phyloP scores from a whole-genome alignment of 768 basidiomycete species.

The Agaricus subrufescens region DNA sequence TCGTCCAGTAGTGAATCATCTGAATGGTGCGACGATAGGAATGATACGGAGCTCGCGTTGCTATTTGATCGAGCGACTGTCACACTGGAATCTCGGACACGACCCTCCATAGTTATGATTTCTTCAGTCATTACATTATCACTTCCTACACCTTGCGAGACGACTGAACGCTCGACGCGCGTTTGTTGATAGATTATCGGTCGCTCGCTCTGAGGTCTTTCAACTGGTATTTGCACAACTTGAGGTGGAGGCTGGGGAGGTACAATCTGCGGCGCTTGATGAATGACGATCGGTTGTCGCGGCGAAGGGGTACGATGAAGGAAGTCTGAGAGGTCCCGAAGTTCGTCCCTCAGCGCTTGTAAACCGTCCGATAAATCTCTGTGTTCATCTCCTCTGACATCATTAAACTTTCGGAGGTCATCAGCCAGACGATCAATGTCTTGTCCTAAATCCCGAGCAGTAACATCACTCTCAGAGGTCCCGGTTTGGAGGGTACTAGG shows the following conservation, averaged over 20 bases:
- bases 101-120: constrained; percentile 10
- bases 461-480: constrained; percentile 40
- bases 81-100: constrained; percentile 19
- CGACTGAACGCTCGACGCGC: constrained; percentile 7
- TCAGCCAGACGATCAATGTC: constrained; percentile 48
- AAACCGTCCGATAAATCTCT: constrained; percentile 64
- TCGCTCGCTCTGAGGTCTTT: background rate
- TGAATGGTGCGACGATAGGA: constrained; percentile 62
- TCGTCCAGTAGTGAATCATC: constrained; percentile 53
- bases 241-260: constrained; percentile 3
- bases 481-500: constrained; percentile 23
- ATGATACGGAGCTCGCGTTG: constrained; percentile 39
- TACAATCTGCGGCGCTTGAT: background rate
- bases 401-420: constrained; percentile 52
- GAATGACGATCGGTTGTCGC: constrained; percentile 15
- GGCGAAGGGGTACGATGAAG: constrained; percentile 41
- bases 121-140: constrained; percentile 24
- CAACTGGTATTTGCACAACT: background rate
- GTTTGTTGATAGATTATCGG: constrained; percentile 1
- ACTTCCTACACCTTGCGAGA: constrained; percentile 42
- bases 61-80: constrained; percentile 33
- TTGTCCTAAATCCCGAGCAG: constrained; percentile 38
- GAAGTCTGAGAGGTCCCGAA: constrained; percentile 58
- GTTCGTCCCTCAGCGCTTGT: constrained; percentile 62
- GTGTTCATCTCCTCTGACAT: constrained; percentile 56